These are phyloP conservation scores for Aethionema arabicum DNA, from an alignment of 345 rosid genomes.

Conservation along the genomic window DNA sequence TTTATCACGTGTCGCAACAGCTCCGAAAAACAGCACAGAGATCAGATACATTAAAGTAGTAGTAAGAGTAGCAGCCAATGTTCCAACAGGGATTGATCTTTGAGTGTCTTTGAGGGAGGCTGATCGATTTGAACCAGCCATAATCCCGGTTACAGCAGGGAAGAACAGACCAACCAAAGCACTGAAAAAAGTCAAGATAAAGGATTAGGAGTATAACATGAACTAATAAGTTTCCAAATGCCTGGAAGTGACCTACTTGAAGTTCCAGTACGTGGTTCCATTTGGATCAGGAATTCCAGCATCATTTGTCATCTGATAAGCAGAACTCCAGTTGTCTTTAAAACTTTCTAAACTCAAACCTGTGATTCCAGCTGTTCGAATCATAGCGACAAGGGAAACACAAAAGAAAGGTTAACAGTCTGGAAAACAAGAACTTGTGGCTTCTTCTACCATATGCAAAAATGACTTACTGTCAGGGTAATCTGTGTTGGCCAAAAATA, in stretches of 20 bases:
- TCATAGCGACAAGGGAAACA: conserved; percentile 4
- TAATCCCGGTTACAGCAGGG: conserved; percentile 98
- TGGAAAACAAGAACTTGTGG: background rate
- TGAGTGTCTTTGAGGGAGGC: conserved; percentile 95
- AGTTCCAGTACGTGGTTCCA: conserved; percentile 78
- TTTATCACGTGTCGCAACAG: conserved; percentile 79
- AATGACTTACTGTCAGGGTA: conserved; percentile 64
- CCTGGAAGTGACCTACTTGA: conserved; percentile 61
- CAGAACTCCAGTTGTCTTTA: conserved; percentile 88
- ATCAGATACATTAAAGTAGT: conserved; percentile 74
- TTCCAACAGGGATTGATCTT: conserved; percentile 92
- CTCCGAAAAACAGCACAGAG: conserved; percentile 84
- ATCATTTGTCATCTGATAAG: conserved; percentile 80
- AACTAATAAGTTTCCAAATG: background rate
- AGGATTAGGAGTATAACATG: conserved; percentile 23
- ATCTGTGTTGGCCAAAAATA: conserved; percentile 63
- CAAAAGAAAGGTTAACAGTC: conserved; percentile 20
- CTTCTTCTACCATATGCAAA: conserved; percentile 7
- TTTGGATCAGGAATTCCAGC: conserved; percentile 92
- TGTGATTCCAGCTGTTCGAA: conserved; percentile 75
- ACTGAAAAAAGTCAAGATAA: conserved; percentile 43
- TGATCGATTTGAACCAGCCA: conserved; percentile 99
- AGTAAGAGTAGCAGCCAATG: conserved; percentile 89
- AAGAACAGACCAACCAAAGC: conserved; percentile 96
- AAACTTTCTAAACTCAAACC: conserved; percentile 79